Conservation (phyloP, 305 asterid species). For the Fraxinus nigra region DNA sequence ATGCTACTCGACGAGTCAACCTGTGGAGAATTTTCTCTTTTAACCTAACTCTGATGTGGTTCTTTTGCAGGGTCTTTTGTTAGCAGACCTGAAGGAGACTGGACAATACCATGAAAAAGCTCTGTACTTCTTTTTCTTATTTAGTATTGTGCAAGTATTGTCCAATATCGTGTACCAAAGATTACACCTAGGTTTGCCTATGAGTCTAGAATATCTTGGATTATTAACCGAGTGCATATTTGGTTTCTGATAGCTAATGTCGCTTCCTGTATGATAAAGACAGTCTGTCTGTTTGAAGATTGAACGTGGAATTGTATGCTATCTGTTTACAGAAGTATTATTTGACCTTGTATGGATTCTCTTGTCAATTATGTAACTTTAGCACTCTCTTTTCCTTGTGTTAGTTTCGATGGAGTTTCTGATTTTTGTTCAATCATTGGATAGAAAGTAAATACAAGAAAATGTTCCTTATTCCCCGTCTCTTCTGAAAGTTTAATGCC, state of each 20-base stretch:
- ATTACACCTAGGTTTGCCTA: not conserved
- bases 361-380: not conserved
- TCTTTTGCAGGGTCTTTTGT: not conserved
- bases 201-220: not conserved
- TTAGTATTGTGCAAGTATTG: not conserved
- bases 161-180: not conserved
- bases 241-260: not conserved
- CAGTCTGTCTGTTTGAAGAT: not conserved
- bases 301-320: not conserved
- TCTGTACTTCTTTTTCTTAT: not conserved
- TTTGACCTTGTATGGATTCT: not conserved
- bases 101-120: not conserved
- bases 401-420: not conserved
- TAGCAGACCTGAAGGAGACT: not conserved
- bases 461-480: not conserved
- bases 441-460: not conserved
- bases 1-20: not conserved
- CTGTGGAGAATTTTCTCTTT: not conserved
- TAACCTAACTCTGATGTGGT: not conserved
- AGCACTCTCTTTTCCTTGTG: not conserved
- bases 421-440: not conserved
- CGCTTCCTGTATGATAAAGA: not conserved
- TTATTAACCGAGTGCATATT: not conserved
- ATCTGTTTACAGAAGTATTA: not conserved
- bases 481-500: not conserved